Percentiles rank a stretch among this genome's conserved stretches.
Evolutionary conservation across 2,329 filamentous ascomycete species (phyloP).

Genomic region (Clonostachys rhizophaga): DNA sequence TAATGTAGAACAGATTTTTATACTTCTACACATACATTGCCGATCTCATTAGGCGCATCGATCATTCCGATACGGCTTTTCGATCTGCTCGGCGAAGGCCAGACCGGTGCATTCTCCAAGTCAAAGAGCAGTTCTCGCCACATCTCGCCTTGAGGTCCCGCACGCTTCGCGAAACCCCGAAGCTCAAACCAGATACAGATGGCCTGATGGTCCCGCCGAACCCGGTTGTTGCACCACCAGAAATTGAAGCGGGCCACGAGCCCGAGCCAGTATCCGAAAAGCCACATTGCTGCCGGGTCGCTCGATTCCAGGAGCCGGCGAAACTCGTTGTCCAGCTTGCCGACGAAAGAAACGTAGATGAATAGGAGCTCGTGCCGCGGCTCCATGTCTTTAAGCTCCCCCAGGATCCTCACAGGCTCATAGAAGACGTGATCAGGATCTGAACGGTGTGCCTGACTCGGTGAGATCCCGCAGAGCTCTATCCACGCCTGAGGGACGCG

Average conservation of each 20-base stretch:
- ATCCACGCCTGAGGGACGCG: not conserved
- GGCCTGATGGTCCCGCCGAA: constrained; percentile 8
- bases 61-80: too few species aligned
- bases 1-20: too few species aligned
- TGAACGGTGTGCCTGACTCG: not conserved
- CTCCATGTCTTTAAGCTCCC: not conserved
- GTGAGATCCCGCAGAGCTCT: not conserved
- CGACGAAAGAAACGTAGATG: constrained; percentile 23
- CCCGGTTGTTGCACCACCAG: constrained; percentile 13
- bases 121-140: constrained; percentile 13
- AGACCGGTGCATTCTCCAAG: constrained; percentile 6
- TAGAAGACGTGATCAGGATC: not conserved
- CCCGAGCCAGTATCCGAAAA: constrained; percentile 11
- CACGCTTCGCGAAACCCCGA: constrained; percentile 4
- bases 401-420: not conserved
- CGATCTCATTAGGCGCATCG: too few species aligned
- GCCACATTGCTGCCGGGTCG: constrained; percentile 10
- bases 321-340: constrained; percentile 68
- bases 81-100: not conserved
- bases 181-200: constrained; percentile 9
- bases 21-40: too few species aligned
- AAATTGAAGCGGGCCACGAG: constrained; percentile 10
- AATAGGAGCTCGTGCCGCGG: not conserved
- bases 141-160: constrained; percentile 8
- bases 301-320: constrained; percentile 6